Base-by-base conservation (phyloP, 1,139 yeast genomes). In the Kodamaea anthophila region DNA sequence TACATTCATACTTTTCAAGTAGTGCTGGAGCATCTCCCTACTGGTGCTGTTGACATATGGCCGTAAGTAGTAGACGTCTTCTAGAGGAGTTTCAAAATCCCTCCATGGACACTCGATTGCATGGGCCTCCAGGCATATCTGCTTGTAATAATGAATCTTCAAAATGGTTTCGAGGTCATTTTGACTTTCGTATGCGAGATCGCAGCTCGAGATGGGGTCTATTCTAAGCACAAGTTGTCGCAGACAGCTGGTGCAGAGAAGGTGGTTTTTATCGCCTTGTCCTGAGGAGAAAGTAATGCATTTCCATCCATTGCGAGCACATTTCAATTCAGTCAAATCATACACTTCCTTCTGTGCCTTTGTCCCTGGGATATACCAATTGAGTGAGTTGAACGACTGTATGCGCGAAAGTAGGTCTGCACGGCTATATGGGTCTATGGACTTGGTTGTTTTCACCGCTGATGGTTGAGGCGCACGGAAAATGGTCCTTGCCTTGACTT, bases 281-380 rank as follows among this genome's bases (percentile, higher is more conserved):
- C 43, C 44, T 3, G 43, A 27, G 1, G 59, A 44, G 13, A 56
- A 45, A 4, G 62, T 49, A 3, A 53, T 45, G 36, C 69, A 62
- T 37, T 49, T 49, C 72, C 72, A 65, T 3, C 72, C 72, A 31
- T 60, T 55, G 29, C 58, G 40, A 7, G 67, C 63, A 45, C 70
- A 64, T 24, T 44, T 50, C 15, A 65, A 47, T 38, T 63, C 70
- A 26, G 44, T 55, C 18, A 65, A 37, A 2, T 18, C 33, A 22
- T 16, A 16, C 5, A 35, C 31, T 7, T 18, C 12, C 8, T 15
- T 22, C 26, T 16, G 27, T 26, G 13, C 29, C 27, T 12, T 33
- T 29, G 9, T n/a, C 30, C 7, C 32, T 0, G 68, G 67, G 1
- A 59, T 33, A 20, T 32, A 37, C 70, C 70, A 65, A 42, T 60